A percentile compares a stretch with the other conserved stretches of the same genome.
phyloP scores from a whole-genome alignment of 2,329 filamentous ascomycete species.

The Aspergillus sp. region DNA sequence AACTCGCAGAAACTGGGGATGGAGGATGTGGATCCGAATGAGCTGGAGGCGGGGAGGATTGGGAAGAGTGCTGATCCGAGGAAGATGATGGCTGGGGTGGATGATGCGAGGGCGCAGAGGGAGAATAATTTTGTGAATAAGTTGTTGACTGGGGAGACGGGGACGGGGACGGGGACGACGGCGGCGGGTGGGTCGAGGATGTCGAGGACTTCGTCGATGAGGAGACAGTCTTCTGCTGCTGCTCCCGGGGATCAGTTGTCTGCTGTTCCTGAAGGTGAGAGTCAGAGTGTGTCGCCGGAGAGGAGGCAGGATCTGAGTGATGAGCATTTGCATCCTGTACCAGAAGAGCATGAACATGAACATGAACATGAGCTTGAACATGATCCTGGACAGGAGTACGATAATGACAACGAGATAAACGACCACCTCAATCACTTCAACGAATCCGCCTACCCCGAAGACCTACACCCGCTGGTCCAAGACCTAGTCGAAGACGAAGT shows the following conservation, averaged over 20 bases:
- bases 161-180: conserved; percentile 4
- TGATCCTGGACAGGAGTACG: background rate
- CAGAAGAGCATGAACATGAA: conserved; percentile 11
- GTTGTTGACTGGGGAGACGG: conserved; percentile 29
- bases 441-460: conserved; percentile 39
- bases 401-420: conserved; percentile 6
- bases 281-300: conserved; percentile 6
- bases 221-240: conserved; percentile 16
- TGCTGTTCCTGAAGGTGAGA: conserved; percentile 24
- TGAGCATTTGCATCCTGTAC: conserved; percentile 21
- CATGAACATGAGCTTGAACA: background rate
- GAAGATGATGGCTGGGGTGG: conserved; percentile 46
- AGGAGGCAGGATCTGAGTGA: conserved; percentile 13
- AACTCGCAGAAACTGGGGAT: conserved; percentile 35
- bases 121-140: conserved; percentile 42
- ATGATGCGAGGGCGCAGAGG: conserved; percentile 42
- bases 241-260: conserved; percentile 22
- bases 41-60: conserved; percentile 46
- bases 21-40: conserved; percentile 42
- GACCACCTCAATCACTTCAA: conserved; percentile 20
- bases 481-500: conserved; percentile 48
- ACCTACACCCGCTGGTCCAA: conserved; percentile 47
- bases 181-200: conserved; percentile 10
- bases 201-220: conserved; percentile 25
- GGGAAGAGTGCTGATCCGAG: conserved; percentile 37